phyloP scores from a whole-genome alignment of 805 yeast genomes.

The Peterozyma xylosa region DNA sequence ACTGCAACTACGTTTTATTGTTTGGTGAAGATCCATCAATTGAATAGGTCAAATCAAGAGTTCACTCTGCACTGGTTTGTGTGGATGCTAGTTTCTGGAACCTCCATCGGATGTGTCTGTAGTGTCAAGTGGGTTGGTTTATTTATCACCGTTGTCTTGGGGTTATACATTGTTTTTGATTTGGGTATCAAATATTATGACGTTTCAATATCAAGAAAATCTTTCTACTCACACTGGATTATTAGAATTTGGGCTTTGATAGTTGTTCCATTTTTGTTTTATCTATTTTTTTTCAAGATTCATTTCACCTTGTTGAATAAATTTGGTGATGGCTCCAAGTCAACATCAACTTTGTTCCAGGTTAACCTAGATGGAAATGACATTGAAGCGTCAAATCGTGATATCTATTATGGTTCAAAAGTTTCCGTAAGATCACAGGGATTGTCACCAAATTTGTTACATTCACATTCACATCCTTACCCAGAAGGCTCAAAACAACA shows the following conservation, averaged over 20 bases:
- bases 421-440: conserved; percentile 67
- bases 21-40: conserved; percentile 45
- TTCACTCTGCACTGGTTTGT: conserved; percentile 32
- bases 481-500: conserved; percentile 94
- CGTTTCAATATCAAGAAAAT: conserved; percentile 17
- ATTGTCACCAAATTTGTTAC: conserved; percentile 66
- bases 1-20: conserved; percentile 64
- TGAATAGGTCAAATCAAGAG: conserved; percentile 29
- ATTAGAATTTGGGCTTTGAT: conserved; percentile 62
- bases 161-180: conserved; percentile 50
- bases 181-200: conserved; percentile 37
- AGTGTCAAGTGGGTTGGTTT: conserved; percentile 85
- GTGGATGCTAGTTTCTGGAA: conserved; percentile 59
- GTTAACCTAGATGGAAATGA: conserved; percentile 65
- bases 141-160: conserved; percentile 55
- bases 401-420: conserved; percentile 46
- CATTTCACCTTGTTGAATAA: conserved; percentile 72
- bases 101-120: conserved; percentile 75
- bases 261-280: conserved; percentile 62
- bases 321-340: conserved; percentile 71
- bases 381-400: conserved; percentile 57
- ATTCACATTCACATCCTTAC: conserved; percentile 78
- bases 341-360: conserved; percentile 75
- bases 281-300: conserved; percentile 64
- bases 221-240: conserved; percentile 61